These are phyloP conservation scores for Fomes fomentarius DNA, from an alignment of 1,284 basidiomycete genomes.

Conservation along the genomic window DNA sequence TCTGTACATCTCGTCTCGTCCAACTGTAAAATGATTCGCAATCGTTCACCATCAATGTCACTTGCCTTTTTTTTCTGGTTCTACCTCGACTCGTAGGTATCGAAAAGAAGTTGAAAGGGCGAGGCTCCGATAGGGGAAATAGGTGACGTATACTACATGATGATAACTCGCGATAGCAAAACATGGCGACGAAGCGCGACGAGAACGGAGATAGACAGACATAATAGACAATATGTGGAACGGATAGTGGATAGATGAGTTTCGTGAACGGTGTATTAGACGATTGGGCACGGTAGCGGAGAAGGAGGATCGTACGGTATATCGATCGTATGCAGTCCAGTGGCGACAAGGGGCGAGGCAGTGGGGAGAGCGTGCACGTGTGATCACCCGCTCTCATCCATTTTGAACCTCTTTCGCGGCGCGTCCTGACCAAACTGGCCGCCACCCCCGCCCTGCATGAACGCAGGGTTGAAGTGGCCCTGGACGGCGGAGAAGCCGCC, in stretches of 20 bases:
- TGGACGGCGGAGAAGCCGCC: constrained; percentile 52
- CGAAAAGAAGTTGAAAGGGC: too few species aligned
- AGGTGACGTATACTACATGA: constrained; percentile 22
- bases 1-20: constrained; percentile 1
- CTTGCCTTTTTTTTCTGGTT: background rate
- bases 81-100: too few species aligned
- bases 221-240: too few species aligned
- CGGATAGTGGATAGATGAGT: background rate
- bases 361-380: background rate
- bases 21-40: constrained; percentile 4
- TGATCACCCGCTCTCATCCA: constrained; percentile 45
- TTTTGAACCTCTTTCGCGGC: constrained; percentile 56
- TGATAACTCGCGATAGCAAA: constrained; percentile 28
- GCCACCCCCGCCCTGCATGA: constrained; percentile 54
- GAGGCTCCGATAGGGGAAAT: too few species aligned
- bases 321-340: background rate
- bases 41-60: background rate
- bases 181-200: constrained; percentile 22
- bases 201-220: constrained; percentile 4
- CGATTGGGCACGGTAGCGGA: background rate
- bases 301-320: background rate
- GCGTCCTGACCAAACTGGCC: constrained; percentile 50
- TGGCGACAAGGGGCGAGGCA: background rate
- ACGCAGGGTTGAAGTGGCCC: constrained; percentile 75
- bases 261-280: too few species aligned